Percentiles rank a stretch among this genome's conserved stretches.
phyloP scores from a whole-genome alignment of 805 yeast species.

The Metschnikowia matae region DNA sequence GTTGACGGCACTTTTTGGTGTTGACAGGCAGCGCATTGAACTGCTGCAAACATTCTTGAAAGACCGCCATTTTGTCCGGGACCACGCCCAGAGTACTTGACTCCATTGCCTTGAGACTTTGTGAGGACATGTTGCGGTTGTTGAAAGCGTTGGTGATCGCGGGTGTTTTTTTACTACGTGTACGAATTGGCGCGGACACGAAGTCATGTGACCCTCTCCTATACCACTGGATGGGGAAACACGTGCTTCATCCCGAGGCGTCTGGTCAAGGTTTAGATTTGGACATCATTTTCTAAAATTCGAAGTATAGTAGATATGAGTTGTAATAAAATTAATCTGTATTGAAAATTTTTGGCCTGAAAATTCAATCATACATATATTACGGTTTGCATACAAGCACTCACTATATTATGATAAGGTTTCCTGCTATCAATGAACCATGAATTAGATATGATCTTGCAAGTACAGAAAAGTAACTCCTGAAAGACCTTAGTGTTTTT shows the following conservation, averaged over 20 bases:
- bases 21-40: slow-evolving; percentile 90
- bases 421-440: not conserved
- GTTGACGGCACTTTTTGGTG: slow-evolving; percentile 77
- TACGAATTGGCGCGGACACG: slow-evolving; percentile 14
- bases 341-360: too few relatives aligned
- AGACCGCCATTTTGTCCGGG: slow-evolving; percentile 96
- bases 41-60: slow-evolving; percentile 89
- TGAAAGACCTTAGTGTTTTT: too few relatives aligned
- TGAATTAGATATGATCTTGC: not conserved
- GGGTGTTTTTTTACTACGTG: slow-evolving; percentile 18
- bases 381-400: too few relatives aligned
- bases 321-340: too few relatives aligned
- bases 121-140: slow-evolving; percentile 62
- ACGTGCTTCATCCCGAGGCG: not conserved
- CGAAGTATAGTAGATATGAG: too few relatives aligned
- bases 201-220: slow-evolving; percentile 10
- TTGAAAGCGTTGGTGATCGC: slow-evolving; percentile 5
- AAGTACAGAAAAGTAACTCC: not conserved
- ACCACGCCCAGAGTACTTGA: slow-evolving; percentile 53
- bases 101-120: slow-evolving; percentile 78
- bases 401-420: too few relatives aligned
- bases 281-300: too few relatives aligned
- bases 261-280: not conserved
- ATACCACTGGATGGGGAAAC: not conserved
- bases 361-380: too few relatives aligned